These are phyloP conservation scores for Penicillium sp. DNA, from an alignment of 2,329 filamentous ascomycete species.

Conservation along the genomic window DNA sequence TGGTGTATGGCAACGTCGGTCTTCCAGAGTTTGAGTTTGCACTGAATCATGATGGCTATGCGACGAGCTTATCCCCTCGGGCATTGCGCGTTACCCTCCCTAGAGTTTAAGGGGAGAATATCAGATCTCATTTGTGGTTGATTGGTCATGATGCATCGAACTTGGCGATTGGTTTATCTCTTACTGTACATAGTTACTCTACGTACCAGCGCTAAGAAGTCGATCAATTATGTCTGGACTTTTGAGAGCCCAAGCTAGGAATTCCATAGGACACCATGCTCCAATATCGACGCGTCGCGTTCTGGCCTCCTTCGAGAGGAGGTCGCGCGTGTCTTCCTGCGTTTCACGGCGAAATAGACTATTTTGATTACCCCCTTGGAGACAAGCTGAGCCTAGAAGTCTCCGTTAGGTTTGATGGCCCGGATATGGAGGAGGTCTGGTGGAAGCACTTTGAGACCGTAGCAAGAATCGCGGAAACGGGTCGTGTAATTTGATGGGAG, in stretches of 20 bases:
- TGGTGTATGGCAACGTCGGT: conserved; percentile 18
- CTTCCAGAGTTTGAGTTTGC: conserved; percentile 22
- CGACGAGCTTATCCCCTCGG: conserved; percentile 10
- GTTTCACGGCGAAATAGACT: too few species aligned
- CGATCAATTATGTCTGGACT: not conserved
- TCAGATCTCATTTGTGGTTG: not conserved
- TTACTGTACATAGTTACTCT: not conserved
- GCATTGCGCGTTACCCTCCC: conserved; percentile 11
- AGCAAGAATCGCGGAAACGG: too few species aligned
- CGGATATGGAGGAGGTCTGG: too few species aligned
- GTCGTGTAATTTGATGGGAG: too few species aligned
- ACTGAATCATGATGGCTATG: conserved; percentile 13
- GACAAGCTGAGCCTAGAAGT: too few species aligned
- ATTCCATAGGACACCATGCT: too few species aligned
- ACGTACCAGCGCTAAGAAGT: not conserved
- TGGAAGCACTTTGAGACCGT: too few species aligned
- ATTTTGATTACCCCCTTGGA: too few species aligned
- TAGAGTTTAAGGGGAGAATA: not conserved
- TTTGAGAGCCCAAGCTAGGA: not conserved
- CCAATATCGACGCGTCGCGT: too few species aligned
- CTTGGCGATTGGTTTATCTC: not conserved
- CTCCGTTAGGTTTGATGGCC: too few species aligned
- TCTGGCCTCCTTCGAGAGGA: too few species aligned
- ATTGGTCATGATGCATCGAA: not conserved
- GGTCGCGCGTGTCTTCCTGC: too few species aligned